Conservation (phyloP, 2,329 filamentous ascomycete species). For the Verticillium tricorpus region DNA sequence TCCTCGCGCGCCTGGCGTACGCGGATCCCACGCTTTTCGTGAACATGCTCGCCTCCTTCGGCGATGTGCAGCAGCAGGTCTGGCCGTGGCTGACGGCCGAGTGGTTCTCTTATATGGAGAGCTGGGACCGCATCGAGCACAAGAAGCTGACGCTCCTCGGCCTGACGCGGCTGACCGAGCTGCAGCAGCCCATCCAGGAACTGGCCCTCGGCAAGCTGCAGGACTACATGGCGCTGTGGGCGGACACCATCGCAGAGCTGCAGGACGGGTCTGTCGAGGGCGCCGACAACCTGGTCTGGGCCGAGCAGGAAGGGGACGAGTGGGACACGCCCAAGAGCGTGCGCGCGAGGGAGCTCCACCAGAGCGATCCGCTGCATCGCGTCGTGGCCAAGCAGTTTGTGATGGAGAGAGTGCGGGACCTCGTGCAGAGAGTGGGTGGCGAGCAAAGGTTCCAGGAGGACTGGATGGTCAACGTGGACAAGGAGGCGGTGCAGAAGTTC, state of each 20-base stretch:
- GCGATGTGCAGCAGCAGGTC: constrained; percentile 41
- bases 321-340: constrained; percentile 54
- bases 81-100: constrained; percentile 57
- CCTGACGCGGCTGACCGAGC: constrained; percentile 66
- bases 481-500: constrained; percentile 65
- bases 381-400: constrained; percentile 63
- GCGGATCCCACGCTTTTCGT: constrained; percentile 67
- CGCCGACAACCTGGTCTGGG: constrained; percentile 48
- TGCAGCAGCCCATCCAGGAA: constrained; percentile 51
- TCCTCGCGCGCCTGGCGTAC: constrained; percentile 74
- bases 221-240: constrained; percentile 73
- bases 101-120: constrained; percentile 67
- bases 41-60: constrained; percentile 46
- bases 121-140: constrained; percentile 59
- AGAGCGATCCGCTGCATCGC: constrained; percentile 63
- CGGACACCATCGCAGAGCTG: constrained; percentile 61
- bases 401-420: constrained; percentile 52
- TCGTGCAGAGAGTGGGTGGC: constrained; percentile 59
- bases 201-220: constrained; percentile 61
- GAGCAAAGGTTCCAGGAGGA: constrained; percentile 61
- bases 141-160: constrained; percentile 71
- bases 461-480: constrained; percentile 72
- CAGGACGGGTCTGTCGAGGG: constrained; percentile 53
- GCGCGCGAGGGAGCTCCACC: constrained; percentile 46
- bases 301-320: constrained; percentile 35